Evolutionary conservation across 129 eudicot genomes (phyloP), one percentile per base, ranked within the genome.

Genomic region (Escallonia herrerae): DNA sequence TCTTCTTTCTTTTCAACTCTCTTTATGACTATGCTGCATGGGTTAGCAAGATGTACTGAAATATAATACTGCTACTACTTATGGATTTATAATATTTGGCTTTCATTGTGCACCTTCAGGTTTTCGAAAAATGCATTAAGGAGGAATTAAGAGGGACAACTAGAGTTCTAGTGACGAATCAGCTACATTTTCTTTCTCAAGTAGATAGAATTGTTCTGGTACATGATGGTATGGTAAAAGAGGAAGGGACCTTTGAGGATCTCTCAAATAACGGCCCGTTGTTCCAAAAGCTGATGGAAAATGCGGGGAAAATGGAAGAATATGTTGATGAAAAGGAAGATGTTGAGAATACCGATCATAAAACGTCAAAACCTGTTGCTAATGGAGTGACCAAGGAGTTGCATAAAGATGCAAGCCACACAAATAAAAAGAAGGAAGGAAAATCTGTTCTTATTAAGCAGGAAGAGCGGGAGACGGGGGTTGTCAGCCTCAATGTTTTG

Each of bases 241-340:
- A 93, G 77, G 95, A 88, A 58, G 98, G 98, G 57, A 83, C 98
- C 42, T 88, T 79, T 64, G 98, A 93, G 72, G 86, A 93, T 62
- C 90, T 93, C 64, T 88, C 90, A 39, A 74, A 73, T 55, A 77
- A 82, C 62, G 98, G 98, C 53, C 41, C 45, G 5, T 75, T 85
- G 45, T 93, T 93, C 77, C 95, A 86, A 65, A 88, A 80, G 47
- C 73, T 93, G 66, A 88, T 93, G 98, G 98, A 93, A 78, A 93
- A 88, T 86, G 96, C 96, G 3, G 98, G 98, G 57, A 88, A 88
- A 78, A 83, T 93, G 98, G 96, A 93, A 81, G 95, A 83, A 74
- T 80, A 88, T 57, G 73, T 66, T 10, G 87, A 85, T 15, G 95
- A 84, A 74, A 73, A 77, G 47, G 86, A 51, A 67, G 79, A 75